Evolutionary conservation across 306 rosid genomes (phyloP), one percentile per base, ranked within the genome.

Genomic region (Lupinus albus): DNA sequence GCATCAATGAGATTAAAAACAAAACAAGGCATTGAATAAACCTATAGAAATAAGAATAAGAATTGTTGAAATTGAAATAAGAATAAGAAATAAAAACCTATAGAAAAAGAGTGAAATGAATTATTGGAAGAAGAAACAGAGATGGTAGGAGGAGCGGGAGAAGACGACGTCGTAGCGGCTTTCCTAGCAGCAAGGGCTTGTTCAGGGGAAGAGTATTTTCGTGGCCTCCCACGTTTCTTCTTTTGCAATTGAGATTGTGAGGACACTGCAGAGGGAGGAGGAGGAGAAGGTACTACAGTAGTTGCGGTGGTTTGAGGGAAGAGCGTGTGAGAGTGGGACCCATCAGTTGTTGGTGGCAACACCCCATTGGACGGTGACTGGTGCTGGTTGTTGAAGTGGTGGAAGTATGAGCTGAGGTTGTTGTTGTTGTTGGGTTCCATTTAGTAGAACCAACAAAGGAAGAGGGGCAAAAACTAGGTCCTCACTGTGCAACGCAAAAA

Each of bases 141-240:
- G 61, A 44, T n/a, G n/a, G n/a, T n/a, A n/a, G n/a, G 35, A 59
- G 67, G 47, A 41, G 47, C n/a, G 47, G 13, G 47, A 41, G 47
- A 39, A 41, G 94, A 81, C 62, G 89, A 80, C 59, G 90, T 61
- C 60, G 94, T 78, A 8, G 77, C 56, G 4, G 90, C 86, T 73
- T 83, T 87, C 82, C 81, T 84, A 0, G 95, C 95, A 7, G 95
- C 95, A 11, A 85, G 61, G 56, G 95, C 95, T 68, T 85, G 86
- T 51, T 88, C 95, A 3, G 95, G 95, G 11, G 91, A 83, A 5
- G 84, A 82, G 56, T 88, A 88, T 81, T 88, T 88, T 45, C 95
- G 79, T 2, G 95, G 95, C 20, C 95, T 67, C 14, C 95, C 95
- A 21, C 95, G 76, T 79, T 85, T 88, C 80, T 88, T 45, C 77